Evolutionary conservation across 331 rosid species (phyloP), one percentile per base, ranked within the genome.

Genomic region (Quercus tomentella): DNA sequence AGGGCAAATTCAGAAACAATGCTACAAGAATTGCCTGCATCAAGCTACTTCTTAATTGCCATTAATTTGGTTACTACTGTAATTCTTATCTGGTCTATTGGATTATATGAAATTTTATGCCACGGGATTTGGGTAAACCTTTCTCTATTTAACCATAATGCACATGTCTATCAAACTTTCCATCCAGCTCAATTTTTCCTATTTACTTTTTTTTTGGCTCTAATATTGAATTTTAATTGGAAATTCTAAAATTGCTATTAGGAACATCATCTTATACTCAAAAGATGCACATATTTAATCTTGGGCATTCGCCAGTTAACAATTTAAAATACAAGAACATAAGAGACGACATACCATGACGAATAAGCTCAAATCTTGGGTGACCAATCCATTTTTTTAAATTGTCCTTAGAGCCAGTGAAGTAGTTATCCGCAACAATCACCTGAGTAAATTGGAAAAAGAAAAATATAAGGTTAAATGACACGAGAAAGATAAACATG

Each of bases 311-410:
- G 16, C 61, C 43, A 65, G 54, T 67, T 31, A 31, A 35, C 51
- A 33, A 65, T 52, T 67, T 31, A 31, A 35, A 23, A 18, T 33
- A 20, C 1, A 4, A 4, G 5, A 20, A 20, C 25, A 30, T 31
- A 14, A 77, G 45, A 12, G 69, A 78, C 35, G 61, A 31, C 26
- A 74, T 89, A 94, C 98, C 98, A 60, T 94, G 97, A 52, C 98
- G 98, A 75, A 94, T 92, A 55, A 94, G 93, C 90, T 94, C 97
- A 56, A 94, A 94, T 91, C 98, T 91, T 68, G 98, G 97, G 82
- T 92, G 97, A 51, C 91, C 97, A 84, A 94, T 92, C 98, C 98
- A 94, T 73, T 83, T 94, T 67, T 69, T 94, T 73, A 94, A 91
- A 84, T 94, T 94, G 85, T 92, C 98, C 89, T 92, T 94, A 17